Base-by-base conservation (phyloP, 345 rosid species). In the Cardamine chenopodiifolia region DNA sequence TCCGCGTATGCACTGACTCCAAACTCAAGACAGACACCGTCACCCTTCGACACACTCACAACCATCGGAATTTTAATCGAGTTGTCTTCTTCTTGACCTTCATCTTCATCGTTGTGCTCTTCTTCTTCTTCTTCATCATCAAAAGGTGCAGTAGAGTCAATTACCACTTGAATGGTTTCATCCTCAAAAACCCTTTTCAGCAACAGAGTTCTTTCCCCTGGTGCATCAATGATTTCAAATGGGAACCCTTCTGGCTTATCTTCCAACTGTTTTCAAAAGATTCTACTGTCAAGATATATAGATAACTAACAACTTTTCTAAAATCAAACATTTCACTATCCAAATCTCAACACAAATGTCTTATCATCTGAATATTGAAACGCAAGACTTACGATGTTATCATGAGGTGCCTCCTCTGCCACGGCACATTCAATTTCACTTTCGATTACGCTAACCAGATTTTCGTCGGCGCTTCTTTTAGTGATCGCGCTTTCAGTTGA, bases 351-450 rank as follows among this genome's bases (percentile, higher is more conserved):
- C n/a, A 15, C 47, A 42, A 42, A 42, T 44, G 19, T 44, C 48
- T 44, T 14, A 40, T 40, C 45, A 13, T 42, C 8, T 42, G 9
- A 11, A 19, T 35, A 56, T 17, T 4, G 20, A 18, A 34, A 42
- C 4, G 18, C 8, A 35, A 1, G 29, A 69, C 79, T 74, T 63
- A 79, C 82, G 40, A 65, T 29, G 0, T n/a, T 42, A 1, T 26
- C 20, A 34, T 76, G 64, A 20, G 78, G 84, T 2, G 75, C 67
- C 1, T 39, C 57, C 28, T 80, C 84, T 23, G 63, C 52, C 68
- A 79, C 71, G 13, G 89, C 85, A 65, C 90, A 82, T 4, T 82
- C 88, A 19, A 87, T 85, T 79, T 86, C 90, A 31, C 82, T 54
- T 25, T 81, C 78, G 28, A 89, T 81, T 34, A 83, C 82, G 18